Evolutionary conservation across 176 grass and related monocot species (phyloP).

Genomic region (Eragrostis curvula): DNA sequence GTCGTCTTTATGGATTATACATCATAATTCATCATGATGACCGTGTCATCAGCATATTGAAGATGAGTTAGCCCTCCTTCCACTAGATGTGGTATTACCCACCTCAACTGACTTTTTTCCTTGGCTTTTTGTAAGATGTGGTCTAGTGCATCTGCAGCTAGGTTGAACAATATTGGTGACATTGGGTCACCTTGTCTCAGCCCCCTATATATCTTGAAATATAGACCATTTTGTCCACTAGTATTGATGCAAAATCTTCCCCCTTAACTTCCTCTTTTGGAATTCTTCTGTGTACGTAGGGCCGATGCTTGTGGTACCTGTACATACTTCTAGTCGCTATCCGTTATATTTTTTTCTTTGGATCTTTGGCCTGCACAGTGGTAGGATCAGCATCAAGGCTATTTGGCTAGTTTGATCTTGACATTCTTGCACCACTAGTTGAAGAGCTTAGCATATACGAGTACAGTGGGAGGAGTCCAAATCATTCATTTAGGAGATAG

Average conservation of each 20-base stretch:
- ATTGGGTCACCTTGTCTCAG: too few relatives aligned
- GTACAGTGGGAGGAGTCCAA: background rate
- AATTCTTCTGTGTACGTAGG: background rate
- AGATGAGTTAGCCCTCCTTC: too few relatives aligned
- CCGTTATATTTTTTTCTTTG: background rate
- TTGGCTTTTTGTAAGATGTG: too few relatives aligned
- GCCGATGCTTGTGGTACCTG: background rate
- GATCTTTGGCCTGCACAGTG: background rate
- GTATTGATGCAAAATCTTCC: too few relatives aligned
- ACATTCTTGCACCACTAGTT: slow-evolving; percentile 15
- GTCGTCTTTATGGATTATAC: too few relatives aligned
- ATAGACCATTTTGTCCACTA: too few relatives aligned
- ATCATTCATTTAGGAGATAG: slow-evolving; percentile 36
- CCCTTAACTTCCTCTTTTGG: background rate
- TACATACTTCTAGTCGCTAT: slow-evolving; percentile 8
- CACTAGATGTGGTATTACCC: too few relatives aligned
- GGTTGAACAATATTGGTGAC: too few relatives aligned
- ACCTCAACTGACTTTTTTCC: too few relatives aligned
- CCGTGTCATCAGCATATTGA: too few relatives aligned
- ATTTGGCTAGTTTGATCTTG: slow-evolving; percentile 1
- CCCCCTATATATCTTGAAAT: background rate
- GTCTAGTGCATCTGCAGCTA: too few relatives aligned
- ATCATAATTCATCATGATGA: too few relatives aligned
- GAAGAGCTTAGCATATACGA: background rate
- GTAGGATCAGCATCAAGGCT: slow-evolving; percentile 6